phyloP scores from a whole-genome alignment of 169 alveolate genomes.

The Perkinsus marinus region DNA sequence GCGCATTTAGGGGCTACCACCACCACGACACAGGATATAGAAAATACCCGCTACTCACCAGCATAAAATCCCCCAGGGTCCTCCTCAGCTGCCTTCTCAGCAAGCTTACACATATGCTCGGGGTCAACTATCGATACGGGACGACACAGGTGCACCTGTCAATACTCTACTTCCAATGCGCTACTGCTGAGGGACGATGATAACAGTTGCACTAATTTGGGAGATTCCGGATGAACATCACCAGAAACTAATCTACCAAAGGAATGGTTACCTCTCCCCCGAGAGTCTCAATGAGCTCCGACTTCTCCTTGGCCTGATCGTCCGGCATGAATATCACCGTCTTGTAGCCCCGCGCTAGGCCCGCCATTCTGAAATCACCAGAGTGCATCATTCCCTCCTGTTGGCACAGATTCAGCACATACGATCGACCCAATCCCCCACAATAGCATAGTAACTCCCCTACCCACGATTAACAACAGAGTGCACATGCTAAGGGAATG shows the following conservation, averaged over 20 bases:
- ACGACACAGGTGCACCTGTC: not conserved
- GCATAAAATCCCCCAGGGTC: not conserved
- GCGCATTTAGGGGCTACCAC: too few relatives aligned
- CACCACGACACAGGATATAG: too few relatives aligned
- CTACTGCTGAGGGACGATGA: too few relatives aligned
- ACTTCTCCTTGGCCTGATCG: conserved; percentile 1
- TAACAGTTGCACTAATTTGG: not conserved
- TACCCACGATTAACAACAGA: too few relatives aligned
- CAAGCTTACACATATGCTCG: not conserved
- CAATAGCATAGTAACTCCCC: too few relatives aligned
- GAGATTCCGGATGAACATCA: not conserved
- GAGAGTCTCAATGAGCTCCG: not conserved
- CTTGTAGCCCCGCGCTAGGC: not conserved
- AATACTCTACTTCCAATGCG: not conserved
- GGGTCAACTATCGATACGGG: not conserved
- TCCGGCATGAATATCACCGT: not conserved
- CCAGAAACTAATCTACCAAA: too few relatives aligned
- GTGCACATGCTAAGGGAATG: too few relatives aligned
- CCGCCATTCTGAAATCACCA: not conserved
- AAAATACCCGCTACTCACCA: too few relatives aligned
- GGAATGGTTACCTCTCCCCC: not conserved
- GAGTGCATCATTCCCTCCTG: too few relatives aligned
- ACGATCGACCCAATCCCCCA: too few relatives aligned
- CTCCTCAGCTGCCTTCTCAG: not conserved
- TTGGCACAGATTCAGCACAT: too few relatives aligned